Percentiles rank a stretch among this genome's conserved stretches.
These are phyloP conservation scores for Fusarium oligoseptatum DNA, from an alignment of 2,329 filamentous ascomycete genomes.

Conservation along the genomic window DNA sequence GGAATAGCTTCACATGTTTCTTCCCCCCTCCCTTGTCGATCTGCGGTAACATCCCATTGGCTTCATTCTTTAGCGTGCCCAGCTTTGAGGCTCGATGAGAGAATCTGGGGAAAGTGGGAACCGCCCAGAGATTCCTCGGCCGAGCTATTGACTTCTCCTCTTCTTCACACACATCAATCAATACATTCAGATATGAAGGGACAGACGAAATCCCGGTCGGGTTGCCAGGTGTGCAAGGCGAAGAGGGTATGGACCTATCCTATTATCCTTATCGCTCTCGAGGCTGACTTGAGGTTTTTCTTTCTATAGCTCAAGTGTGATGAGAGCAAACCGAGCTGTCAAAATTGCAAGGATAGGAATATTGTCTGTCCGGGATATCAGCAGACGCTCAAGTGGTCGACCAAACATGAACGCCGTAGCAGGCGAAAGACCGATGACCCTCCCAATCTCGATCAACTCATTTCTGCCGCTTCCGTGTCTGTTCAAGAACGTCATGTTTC, in stretches of 20 bases:
- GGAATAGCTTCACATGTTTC: slow-evolving; percentile 23
- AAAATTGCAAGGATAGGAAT: slow-evolving; percentile 14
- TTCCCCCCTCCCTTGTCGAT: slow-evolving; percentile 3
- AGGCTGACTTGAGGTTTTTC: neutral
- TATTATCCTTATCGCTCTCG: neutral
- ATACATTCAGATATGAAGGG: slow-evolving; percentile 17
- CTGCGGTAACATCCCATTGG: slow-evolving; percentile 24
- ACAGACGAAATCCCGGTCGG: slow-evolving; percentile 31
- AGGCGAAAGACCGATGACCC: slow-evolving; percentile 9
- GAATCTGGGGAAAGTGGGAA: slow-evolving; percentile 22
- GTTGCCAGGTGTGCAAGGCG: slow-evolving; percentile 26
- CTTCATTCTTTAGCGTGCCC: slow-evolving; percentile 4
- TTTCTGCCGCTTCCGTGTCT: slow-evolving; percentile 27
- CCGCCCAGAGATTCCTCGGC: neutral
- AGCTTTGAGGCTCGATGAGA: neutral
- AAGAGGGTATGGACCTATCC: slow-evolving; percentile 15
- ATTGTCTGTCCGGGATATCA: slow-evolving; percentile 30
- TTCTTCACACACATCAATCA: neutral
- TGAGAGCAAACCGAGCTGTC: slow-evolving; percentile 24
- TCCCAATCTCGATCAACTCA: slow-evolving; percentile 26
- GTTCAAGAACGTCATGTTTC: slow-evolving; percentile 6
- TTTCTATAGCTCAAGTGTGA: slow-evolving; percentile 30
- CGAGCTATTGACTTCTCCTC: neutral
- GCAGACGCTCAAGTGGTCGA: slow-evolving; percentile 36
- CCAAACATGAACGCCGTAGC: slow-evolving; percentile 26